Percentiles rank a stretch among this genome's conserved stretches.
phyloP scores from a whole-genome alignment of 352 stramenopile species.

The Pythium folliculosum region DNA sequence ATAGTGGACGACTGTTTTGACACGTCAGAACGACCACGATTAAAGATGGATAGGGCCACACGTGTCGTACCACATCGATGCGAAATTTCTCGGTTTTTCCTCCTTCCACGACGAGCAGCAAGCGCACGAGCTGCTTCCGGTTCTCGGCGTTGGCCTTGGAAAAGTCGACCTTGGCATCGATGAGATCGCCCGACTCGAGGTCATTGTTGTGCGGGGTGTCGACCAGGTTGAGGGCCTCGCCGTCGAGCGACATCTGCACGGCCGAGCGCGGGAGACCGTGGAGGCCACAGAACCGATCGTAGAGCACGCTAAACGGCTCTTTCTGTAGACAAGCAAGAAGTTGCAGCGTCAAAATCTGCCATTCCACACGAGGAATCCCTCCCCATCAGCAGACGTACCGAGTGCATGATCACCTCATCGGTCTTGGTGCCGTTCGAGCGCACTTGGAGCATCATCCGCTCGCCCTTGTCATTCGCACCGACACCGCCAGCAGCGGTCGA shows the following conservation, averaged over 20 bases:
- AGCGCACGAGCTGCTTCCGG: slow-evolving; percentile 51
- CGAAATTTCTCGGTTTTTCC: slow-evolving; percentile 63
- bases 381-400: slow-evolving; percentile 29
- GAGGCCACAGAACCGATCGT: slow-evolving; percentile 62
- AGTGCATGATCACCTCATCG: slow-evolving; percentile 61
- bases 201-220: slow-evolving; percentile 40
- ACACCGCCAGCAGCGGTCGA: no score
- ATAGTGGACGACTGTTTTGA: slow-evolving; percentile 41
- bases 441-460: slow-evolving; percentile 53
- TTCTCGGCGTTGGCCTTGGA: slow-evolving; percentile 49
- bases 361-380: not conserved
- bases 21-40: not conserved
- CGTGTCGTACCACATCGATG: slow-evolving; percentile 58
- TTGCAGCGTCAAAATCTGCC: no score
- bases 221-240: slow-evolving; percentile 33
- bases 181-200: slow-evolving; percentile 60
- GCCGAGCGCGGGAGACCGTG: slow-evolving; percentile 59
- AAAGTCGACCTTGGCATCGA: slow-evolving; percentile 79
- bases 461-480: slow-evolving; percentile 39
- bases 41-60: not conserved
- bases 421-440: slow-evolving; percentile 58
- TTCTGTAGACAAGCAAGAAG: slow-evolving; percentile 34
- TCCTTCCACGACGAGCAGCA: slow-evolving; percentile 56
- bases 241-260: slow-evolving; percentile 66
- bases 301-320: slow-evolving; percentile 63